These are phyloP conservation scores for Toxoplasma gondii DNA, from an alignment of 169 alveolate species.

Conservation along the genomic window DNA sequence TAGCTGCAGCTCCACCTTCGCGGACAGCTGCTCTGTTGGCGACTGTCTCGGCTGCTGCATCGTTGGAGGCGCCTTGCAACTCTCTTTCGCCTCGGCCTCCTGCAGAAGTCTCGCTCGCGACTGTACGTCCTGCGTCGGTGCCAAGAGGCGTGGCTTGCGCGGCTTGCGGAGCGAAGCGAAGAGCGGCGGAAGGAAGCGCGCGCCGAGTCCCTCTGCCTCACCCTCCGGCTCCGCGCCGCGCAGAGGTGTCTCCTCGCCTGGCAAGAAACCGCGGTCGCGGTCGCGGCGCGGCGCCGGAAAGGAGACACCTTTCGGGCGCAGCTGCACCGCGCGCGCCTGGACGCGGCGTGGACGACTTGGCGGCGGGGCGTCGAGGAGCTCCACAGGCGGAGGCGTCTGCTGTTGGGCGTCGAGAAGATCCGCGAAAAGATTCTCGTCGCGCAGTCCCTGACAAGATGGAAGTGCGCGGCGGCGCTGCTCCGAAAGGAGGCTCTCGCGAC, in stretches of 20 bases:
- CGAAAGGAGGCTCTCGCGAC: neutral
- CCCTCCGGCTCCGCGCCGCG: neutral
- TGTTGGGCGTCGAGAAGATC: neutral
- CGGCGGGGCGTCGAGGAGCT: neutral
- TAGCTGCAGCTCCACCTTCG: conserved; percentile 25
- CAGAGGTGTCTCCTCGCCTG: conserved; percentile 13
- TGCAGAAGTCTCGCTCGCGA: neutral
- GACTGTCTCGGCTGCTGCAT: conserved; percentile 17
- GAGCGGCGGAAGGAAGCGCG: neutral
- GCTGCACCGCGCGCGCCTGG: neutral
- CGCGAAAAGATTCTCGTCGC: neutral
- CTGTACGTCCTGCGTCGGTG: neutral
- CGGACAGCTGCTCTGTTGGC: conserved; percentile 22
- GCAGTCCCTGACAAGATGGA: neutral
- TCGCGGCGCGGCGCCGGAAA: neutral
- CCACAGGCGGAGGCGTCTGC: neutral
- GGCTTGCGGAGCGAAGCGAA: neutral
- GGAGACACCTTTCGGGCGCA: neutral
- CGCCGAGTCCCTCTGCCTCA: neutral
- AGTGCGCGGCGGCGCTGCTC: neutral
- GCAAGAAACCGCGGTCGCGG: neutral
- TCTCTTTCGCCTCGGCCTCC: neutral
- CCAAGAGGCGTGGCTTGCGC: neutral
- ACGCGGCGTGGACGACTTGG: neutral
- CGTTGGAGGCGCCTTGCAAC: conserved; percentile 16